Evolutionary conservation across 176 grass and related monocot species (phyloP).

Genomic region (Ensete glaucum): DNA sequence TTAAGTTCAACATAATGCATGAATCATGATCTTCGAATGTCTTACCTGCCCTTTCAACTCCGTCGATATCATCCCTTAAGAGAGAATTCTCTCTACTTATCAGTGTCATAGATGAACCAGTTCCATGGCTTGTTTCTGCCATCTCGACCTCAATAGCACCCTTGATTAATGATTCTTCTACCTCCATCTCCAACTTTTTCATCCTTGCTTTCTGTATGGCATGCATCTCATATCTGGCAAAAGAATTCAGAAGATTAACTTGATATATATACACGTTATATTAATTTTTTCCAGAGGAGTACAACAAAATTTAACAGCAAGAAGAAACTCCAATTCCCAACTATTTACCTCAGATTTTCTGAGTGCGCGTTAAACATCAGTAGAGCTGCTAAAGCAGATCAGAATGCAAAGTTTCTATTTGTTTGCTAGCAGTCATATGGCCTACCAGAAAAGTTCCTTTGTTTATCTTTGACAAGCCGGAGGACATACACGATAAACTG

Average conservation of each 20-base stretch:
- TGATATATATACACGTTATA: neutral
- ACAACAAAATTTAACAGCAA: constrained; percentile 3
- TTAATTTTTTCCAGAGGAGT: neutral
- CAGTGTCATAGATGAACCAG: constrained; percentile 23
- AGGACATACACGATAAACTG: neutral
- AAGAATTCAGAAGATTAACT: constrained; percentile 11
- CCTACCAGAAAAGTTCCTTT: neutral
- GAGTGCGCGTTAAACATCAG: neutral
- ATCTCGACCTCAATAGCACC: constrained; percentile 80
- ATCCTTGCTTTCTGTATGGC: constrained; percentile 69
- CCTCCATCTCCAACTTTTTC: constrained; percentile 47
- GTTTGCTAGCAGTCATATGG: neutral
- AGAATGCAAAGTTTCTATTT: neutral
- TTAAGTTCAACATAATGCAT: neutral
- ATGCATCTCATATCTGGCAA: constrained; percentile 57
- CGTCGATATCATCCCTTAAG: neutral
- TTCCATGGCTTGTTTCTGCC: constrained; percentile 51
- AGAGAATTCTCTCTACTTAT: neutral
- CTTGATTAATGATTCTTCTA: constrained; percentile 30
- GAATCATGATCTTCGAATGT: neutral
- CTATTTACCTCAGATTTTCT: too few relatives aligned
- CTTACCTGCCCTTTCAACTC: neutral
- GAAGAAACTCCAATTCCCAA: too few relatives aligned
- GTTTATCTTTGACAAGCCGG: neutral
- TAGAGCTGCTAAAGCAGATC: neutral